These are phyloP conservation scores for Malassezia globosa DNA, from an alignment of 1,284 basidiomycete species.

Conservation along the genomic window DNA sequence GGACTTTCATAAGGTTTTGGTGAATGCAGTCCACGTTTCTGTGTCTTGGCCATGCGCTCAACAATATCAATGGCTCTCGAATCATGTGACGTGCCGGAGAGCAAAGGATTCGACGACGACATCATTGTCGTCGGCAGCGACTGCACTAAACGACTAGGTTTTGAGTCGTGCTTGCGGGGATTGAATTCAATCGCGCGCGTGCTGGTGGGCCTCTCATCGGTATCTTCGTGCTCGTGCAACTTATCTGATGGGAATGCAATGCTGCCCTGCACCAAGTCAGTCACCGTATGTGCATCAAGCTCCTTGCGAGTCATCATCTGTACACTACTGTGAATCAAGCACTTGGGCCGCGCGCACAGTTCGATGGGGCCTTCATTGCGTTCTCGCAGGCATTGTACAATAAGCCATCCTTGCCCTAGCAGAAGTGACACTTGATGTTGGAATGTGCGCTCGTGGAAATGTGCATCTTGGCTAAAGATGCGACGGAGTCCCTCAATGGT, in stretches of 20 bases:
- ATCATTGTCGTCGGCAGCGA: not conserved
- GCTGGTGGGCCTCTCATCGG: no score
- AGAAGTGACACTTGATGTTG: slow-evolving; percentile 75
- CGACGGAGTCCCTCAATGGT: slow-evolving; percentile 66
- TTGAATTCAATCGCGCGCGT: no score
- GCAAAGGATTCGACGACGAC: not conserved
- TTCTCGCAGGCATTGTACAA: slow-evolving; percentile 68
- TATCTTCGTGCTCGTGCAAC: no score
- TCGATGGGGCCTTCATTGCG: slow-evolving; percentile 52
- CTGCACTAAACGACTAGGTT: not conserved
- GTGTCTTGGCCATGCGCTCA: slow-evolving; percentile 4
- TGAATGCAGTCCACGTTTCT: not conserved
- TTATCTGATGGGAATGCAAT: slow-evolving; percentile 1
- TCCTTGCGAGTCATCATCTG: slow-evolving; percentile 2
- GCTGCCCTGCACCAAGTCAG: slow-evolving; percentile 6
- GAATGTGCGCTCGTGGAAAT: slow-evolving; percentile 50
- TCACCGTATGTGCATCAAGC: slow-evolving; percentile 1
- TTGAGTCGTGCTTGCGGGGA: no score
- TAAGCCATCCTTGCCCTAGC: slow-evolving; percentile 82
- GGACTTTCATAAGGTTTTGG: not conserved
- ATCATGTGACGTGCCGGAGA: not conserved
- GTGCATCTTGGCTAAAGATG: slow-evolving; percentile 67
- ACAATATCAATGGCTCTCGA: slow-evolving; percentile 11
- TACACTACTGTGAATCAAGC: slow-evolving; percentile 26
- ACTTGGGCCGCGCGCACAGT: slow-evolving; percentile 40